These are phyloP conservation scores for Arabidopsis arenosa DNA, from an alignment of 345 rosid genomes.

Conservation along the genomic window DNA sequence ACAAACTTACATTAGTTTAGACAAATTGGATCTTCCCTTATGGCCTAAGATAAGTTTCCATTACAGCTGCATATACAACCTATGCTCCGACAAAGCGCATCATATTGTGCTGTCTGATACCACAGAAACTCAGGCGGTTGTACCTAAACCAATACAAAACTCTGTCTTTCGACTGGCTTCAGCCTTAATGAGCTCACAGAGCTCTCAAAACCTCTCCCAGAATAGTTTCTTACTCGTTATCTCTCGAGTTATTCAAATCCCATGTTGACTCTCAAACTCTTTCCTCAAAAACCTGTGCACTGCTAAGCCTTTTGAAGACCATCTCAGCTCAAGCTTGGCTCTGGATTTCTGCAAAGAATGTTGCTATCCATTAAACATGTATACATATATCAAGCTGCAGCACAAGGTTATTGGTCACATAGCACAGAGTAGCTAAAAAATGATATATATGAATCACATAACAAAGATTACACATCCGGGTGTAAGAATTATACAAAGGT, in stretches of 20 bases:
- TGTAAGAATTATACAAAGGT: conserved; percentile 38
- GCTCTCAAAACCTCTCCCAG: conserved; percentile 1
- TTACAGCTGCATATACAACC: not conserved
- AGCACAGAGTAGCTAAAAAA: conserved; percentile 6
- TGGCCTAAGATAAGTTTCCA: not conserved
- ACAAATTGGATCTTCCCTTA: not conserved
- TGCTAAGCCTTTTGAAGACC: conserved; percentile 3
- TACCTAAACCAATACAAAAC: not conserved
- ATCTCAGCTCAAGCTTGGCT: conserved; percentile 30
- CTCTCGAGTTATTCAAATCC: not conserved
- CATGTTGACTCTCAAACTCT: not conserved
- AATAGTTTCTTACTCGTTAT: not conserved
- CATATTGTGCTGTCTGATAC: not conserved
- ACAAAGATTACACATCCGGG: conserved; percentile 37
- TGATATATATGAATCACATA: conserved; percentile 25
- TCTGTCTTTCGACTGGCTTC: not conserved
- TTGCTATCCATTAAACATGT: conserved; percentile 17
- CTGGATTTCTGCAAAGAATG: conserved; percentile 41
- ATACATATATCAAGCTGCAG: conserved; percentile 10
- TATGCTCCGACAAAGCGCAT: not conserved
- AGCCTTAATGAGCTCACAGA: conserved; percentile 27
- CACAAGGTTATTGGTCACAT: not conserved
- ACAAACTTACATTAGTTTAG: not conserved
- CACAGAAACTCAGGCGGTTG: not conserved
- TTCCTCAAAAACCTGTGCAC: not conserved